Evolutionary conservation across 805 yeast genomes (phyloP).

Genomic region (Metschnikowia amazonensis): DNA sequence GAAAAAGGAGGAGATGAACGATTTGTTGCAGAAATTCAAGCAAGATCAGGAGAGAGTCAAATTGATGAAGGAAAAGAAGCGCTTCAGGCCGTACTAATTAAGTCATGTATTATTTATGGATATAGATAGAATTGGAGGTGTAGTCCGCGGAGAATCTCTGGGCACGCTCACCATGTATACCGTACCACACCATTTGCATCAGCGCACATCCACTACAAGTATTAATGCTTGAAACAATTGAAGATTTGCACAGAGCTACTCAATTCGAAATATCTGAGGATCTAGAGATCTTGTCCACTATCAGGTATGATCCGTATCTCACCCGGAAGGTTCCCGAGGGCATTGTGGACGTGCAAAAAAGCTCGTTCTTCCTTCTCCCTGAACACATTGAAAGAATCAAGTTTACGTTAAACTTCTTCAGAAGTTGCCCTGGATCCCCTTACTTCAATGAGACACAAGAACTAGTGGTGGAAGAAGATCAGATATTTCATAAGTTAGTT

Average conservation of each 20-base stretch:
- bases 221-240: conserved; percentile 3
- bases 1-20: conserved; percentile 90
- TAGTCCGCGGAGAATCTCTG: conserved; percentile 2
- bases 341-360: conserved; percentile 21
- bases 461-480: conserved; percentile 25
- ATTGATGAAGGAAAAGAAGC: conserved; percentile 72
- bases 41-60: conserved; percentile 85
- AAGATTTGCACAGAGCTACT: conserved; percentile 4
- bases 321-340: conserved; percentile 25
- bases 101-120: background rate
- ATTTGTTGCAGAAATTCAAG: conserved; percentile 75
- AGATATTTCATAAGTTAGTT: conserved; percentile 34
- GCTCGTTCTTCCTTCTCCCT: conserved; percentile 56
- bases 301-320: conserved; percentile 70
- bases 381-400: conserved; percentile 62
- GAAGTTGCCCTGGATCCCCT: conserved; percentile 8
- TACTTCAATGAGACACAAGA: background rate
- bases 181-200: background rate
- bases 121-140: background rate
- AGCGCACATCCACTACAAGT: background rate
- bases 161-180: background rate
- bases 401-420: conserved; percentile 52
- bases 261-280: conserved; percentile 8
- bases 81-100: conserved; percentile 74
- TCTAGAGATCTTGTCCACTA: conserved; percentile 60